phyloP scores from a whole-genome alignment of 768 basidiomycete genomes.

The Mycena vitilis region DNA sequence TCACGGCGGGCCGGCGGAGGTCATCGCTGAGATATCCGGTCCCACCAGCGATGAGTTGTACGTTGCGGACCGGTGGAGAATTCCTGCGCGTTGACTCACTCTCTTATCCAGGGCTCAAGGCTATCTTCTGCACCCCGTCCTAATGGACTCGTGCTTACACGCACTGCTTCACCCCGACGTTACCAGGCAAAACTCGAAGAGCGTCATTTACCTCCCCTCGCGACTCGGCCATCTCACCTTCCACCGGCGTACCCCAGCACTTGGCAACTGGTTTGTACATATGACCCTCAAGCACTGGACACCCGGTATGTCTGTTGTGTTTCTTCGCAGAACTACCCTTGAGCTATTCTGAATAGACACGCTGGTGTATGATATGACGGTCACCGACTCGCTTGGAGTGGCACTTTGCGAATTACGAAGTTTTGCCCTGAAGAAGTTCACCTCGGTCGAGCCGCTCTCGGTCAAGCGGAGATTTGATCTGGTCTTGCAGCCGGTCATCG shows the following conservation, averaged over 20 bases:
- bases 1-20: slow-evolving; percentile 17
- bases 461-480: slow-evolving; percentile 7
- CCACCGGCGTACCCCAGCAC: background rate
- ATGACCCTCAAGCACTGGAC: slow-evolving; percentile 8
- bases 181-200: slow-evolving; percentile 9
- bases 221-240: slow-evolving; percentile 9
- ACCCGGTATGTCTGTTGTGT: slow-evolving; percentile 3
- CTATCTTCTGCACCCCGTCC: slow-evolving; percentile 9
- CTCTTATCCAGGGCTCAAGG: background rate
- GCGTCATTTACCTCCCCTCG: slow-evolving; percentile 21
- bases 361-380: slow-evolving; percentile 7
- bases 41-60: slow-evolving; percentile 9
- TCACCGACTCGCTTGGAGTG: slow-evolving; percentile 9
- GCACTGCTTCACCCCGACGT: slow-evolving; percentile 8
- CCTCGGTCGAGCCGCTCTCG: background rate
- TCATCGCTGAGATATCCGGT: slow-evolving; percentile 13
- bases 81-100: background rate
- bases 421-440: background rate
- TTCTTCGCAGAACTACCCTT: background rate
- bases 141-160: slow-evolving; percentile 21
- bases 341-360: background rate
- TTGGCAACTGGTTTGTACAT: slow-evolving; percentile 23
- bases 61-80: background rate
- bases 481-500: background rate
- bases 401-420: slow-evolving; percentile 7